Base-by-base conservation (phyloP, 306 rosid genomes). In the Acacia crassicarpa region DNA sequence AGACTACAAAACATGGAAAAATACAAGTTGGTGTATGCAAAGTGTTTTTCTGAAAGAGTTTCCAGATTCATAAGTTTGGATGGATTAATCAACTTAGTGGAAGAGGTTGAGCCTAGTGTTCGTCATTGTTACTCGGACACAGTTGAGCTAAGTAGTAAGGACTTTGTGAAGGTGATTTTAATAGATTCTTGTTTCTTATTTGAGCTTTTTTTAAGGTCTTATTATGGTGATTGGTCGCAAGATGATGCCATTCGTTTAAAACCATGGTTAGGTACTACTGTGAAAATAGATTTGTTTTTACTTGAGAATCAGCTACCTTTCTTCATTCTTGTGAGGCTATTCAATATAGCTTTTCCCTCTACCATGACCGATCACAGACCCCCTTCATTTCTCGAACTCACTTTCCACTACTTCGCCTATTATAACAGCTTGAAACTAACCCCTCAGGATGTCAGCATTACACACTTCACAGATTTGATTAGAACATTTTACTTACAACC, bases 351-450 rank as follows among this genome's bases (percentile, higher is more conserved):
- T 1, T 10, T 23, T 43, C 23, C 40, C 35, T 2, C 7, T 58
- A 19, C 0, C 11, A 16, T 0, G 0, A 12, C 9, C 22, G 2
- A 53, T 6, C 22, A 0, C 2, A 4, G 0, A 0, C 17, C 19
- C 40, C 83, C 45, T 72, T 46, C 85, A 27, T 83, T 86, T 27
- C 16, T 68, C 51, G 5, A 17, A 0, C 81, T 86, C n/a, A 32
- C 81, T 0, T 40, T 83, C 61, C 14, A 8, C 4, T 74, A 46
- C 48, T 86, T 86, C 43, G 19, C 0, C 0, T 4, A 13, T 41
- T 86, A 77, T 79, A 86, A 83, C 40, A 59, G 1, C 2, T 49
- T 44, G n/a, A 10, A 80, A 0, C 76, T 76, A 69, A 4, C 0
- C n/a, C 33, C 5, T 59, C 6, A 11, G 23, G 66, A 38, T 41